Conservation (phyloP, 192 early-diverging fungal genomes). For the Dissophora ornata region DNA sequence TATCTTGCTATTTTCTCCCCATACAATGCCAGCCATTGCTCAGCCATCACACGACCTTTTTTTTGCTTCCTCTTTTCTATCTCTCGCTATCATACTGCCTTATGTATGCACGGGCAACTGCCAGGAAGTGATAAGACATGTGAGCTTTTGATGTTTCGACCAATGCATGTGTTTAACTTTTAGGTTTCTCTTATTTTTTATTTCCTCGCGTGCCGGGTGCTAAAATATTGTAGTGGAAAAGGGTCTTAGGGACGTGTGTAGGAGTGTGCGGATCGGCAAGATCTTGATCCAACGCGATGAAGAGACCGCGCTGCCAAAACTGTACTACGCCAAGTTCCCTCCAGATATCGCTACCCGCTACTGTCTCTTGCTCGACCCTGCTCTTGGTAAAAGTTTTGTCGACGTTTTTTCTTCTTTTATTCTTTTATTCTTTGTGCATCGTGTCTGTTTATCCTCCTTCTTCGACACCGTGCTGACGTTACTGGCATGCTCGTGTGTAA, state of each 20-base stretch:
- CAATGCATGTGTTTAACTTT: too few species aligned
- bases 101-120: too few species aligned
- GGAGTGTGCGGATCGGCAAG: conserved; percentile 89
- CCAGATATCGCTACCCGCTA: conserved; percentile 81
- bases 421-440: too few species aligned
- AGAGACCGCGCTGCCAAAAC: conserved; percentile 85
- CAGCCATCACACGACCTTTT: too few species aligned
- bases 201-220: not conserved
- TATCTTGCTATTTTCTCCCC: too few species aligned
- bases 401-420: not conserved
- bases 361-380: conserved; percentile 88
- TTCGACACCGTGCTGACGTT: too few species aligned
- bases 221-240: conserved; percentile 72
- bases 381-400: conserved; percentile 72
- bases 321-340: conserved; percentile 92
- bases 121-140: too few species aligned
- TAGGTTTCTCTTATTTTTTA: conserved; percentile 10
- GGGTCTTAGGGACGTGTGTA: conserved; percentile 69
- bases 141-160: too few species aligned
- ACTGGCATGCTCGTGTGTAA: too few species aligned
- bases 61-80: not conserved
- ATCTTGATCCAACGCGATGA: conserved; percentile 93
- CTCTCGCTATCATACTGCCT: too few species aligned
- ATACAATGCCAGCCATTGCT: too few species aligned
- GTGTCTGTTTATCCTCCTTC: too few species aligned